Evolutionary conservation across 129 eudicot genomes (phyloP).

Genomic region (Gnaphalium uliginosum): DNA sequence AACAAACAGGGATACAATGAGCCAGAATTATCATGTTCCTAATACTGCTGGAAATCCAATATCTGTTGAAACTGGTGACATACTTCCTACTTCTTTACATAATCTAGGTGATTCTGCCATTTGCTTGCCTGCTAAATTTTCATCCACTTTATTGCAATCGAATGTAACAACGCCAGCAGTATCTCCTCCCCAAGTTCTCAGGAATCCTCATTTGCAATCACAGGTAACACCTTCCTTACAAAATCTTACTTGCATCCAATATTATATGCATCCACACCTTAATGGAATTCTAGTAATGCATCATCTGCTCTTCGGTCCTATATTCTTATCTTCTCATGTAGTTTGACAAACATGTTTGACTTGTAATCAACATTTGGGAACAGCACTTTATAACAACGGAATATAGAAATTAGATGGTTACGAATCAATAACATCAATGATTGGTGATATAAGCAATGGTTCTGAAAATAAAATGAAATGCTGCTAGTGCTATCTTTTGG

Average conservation of each 20-base stretch:
- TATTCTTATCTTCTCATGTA: neutral
- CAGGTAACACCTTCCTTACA: neutral
- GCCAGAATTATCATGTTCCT: slow-evolving; percentile 3
- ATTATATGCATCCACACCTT: neutral
- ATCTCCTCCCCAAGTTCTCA: neutral
- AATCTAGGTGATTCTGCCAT: neutral
- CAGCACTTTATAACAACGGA: no score
- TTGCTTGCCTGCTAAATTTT: neutral
- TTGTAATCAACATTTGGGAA: no score
- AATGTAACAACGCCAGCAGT: neutral
- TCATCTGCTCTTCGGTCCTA: neutral
- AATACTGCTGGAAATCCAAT: neutral
- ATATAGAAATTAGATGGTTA: no score
- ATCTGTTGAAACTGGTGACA: neutral
- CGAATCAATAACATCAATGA: no score
- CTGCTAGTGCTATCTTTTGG: no score
- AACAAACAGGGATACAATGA: slow-evolving; percentile 5
- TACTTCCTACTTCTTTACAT: slow-evolving; percentile 1
- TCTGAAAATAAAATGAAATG: no score
- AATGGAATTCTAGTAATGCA: neutral
- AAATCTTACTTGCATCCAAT: neutral
- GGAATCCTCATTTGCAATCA: slow-evolving; percentile 5
- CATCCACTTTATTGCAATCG: neutral
- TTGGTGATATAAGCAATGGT: no score
- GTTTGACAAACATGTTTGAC: no score